These are phyloP conservation scores for Nevesoporus exiguus DNA, from an alignment of 768 basidiomycete genomes.

Conservation along the genomic window DNA sequence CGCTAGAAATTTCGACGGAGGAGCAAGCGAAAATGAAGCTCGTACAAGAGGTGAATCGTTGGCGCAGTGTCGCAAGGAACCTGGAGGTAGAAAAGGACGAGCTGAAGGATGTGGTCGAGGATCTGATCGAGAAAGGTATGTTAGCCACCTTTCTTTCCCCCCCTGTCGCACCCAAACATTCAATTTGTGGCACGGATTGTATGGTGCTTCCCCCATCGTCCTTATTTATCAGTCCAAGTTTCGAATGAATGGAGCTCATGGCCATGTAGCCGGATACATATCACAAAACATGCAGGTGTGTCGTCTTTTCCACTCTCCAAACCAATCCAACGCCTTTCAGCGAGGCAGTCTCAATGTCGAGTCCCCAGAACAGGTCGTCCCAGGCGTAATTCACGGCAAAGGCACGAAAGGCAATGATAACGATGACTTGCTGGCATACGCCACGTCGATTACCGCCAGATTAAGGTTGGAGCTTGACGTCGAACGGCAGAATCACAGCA, in stretches of 20 bases:
- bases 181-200: background rate
- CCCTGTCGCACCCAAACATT: background rate
- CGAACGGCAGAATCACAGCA: conserved; percentile 42
- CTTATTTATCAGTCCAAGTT: conserved; percentile 38
- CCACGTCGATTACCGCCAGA: conserved; percentile 41
- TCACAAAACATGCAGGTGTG: conserved; percentile 44
- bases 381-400: background rate
- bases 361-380: conserved; percentile 19
- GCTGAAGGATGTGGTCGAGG: conserved; percentile 48
- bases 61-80: conserved; percentile 29
- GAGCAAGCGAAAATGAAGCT: conserved; percentile 34
- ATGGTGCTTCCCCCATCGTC: background rate
- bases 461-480: conserved; percentile 42
- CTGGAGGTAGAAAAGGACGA: conserved; percentile 51
- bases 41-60: conserved; percentile 37
- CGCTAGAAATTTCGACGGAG: conserved; percentile 37
- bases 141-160: background rate
- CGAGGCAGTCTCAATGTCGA: conserved; percentile 19
- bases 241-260: conserved; percentile 43
- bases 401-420: conserved; percentile 4
- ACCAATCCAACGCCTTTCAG: conserved; percentile 14
- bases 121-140: conserved; percentile 60
- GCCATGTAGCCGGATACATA: conserved; percentile 43
- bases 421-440: conserved; percentile 38
- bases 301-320: conserved; percentile 8